Conservation (phyloP, 352 stramenopile genomes). For the Pythium dissimile region DNA sequence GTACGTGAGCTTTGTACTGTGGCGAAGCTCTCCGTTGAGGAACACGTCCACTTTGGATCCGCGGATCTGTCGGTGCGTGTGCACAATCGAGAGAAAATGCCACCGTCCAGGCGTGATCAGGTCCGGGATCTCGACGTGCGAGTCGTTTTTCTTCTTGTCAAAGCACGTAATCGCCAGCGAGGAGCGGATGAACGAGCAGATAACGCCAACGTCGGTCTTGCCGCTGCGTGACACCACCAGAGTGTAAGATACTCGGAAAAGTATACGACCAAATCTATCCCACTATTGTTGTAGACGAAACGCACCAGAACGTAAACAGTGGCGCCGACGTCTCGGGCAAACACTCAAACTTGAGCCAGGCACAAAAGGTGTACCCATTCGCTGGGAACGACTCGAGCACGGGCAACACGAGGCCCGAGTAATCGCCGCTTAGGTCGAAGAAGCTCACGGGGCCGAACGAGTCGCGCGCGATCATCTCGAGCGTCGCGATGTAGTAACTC, state of each 20-base stretch:
- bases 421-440: slow-evolving; percentile 79
- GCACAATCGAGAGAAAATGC: slow-evolving; percentile 81
- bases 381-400: slow-evolving; percentile 70
- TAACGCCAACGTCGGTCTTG: slow-evolving; percentile 73
- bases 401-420: slow-evolving; percentile 64
- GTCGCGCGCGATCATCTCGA: slow-evolving; percentile 84
- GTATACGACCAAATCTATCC: background rate
- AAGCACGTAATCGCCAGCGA: slow-evolving; percentile 79
- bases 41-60: slow-evolving; percentile 83
- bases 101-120: slow-evolving; percentile 62
- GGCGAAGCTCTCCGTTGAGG: slow-evolving; percentile 65
- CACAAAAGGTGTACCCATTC: slow-evolving; percentile 83
- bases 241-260: background rate
- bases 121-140: slow-evolving; percentile 69
- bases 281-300: background rate
- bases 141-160: slow-evolving; percentile 85
- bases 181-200: slow-evolving; percentile 72
- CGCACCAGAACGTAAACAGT: slow-evolving; percentile 76
- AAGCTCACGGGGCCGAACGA: slow-evolving; percentile 80
- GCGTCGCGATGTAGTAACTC: slow-evolving; percentile 74
- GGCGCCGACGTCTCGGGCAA: slow-evolving; percentile 64
- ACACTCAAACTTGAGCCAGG: slow-evolving; percentile 83
- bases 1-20: slow-evolving; percentile 74
- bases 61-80: slow-evolving; percentile 82
- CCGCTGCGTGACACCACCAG: no score